Evolutionary conservation across 2,329 filamentous ascomycete genomes (phyloP).

Genomic region (Neofusicoccum sp.): DNA sequence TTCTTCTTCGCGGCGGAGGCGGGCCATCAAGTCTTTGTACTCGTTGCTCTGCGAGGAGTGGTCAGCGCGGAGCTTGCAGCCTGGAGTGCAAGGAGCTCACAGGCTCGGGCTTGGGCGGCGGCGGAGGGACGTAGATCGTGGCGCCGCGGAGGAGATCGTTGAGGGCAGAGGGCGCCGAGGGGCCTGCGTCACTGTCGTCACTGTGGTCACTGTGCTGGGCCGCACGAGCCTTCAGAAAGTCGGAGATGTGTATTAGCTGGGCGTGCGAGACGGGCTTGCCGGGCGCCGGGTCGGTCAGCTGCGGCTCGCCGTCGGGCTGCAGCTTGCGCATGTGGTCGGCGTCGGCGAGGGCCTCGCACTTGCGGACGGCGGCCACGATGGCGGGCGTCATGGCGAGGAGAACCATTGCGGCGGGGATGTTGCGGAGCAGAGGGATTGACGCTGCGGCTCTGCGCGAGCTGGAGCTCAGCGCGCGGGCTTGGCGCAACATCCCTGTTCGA

Average conservation of each 20-base stretch:
- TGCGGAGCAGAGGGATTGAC: conserved; percentile 5
- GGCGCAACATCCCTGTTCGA: conserved; percentile 19
- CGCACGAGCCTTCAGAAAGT: conserved; percentile 46
- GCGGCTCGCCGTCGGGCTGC: conserved; percentile 47
- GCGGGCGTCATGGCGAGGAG: conserved; percentile 74
- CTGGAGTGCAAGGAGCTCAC: conserved; percentile 51
- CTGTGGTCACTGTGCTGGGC: conserved; percentile 1
- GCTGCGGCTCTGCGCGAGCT: background rate
- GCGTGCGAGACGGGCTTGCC: conserved; percentile 73
- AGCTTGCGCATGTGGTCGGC: conserved; percentile 30
- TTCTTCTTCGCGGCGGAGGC: conserved; percentile 82
- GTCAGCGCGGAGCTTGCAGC: background rate
- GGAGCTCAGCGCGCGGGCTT: conserved; percentile 10
- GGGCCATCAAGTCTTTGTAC: conserved; percentile 86
- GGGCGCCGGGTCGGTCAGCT: conserved; percentile 52
- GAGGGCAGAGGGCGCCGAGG: conserved; percentile 50
- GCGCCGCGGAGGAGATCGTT: conserved; percentile 73
- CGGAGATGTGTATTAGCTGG: conserved; percentile 68
- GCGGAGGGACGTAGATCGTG: conserved; percentile 75
- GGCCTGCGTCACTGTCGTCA: background rate
- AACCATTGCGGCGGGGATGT: conserved; percentile 59
- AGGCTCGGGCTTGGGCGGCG: conserved; percentile 74
- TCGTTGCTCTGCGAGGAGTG: conserved; percentile 64
- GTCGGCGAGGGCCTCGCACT: conserved; percentile 28
- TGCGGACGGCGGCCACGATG: conserved; percentile 64